A percentile compares a stretch with the other conserved stretches of the same genome.
phyloP scores from a whole-genome alignment of 768 basidiomycete species.

The Baorangia bicolor region DNA sequence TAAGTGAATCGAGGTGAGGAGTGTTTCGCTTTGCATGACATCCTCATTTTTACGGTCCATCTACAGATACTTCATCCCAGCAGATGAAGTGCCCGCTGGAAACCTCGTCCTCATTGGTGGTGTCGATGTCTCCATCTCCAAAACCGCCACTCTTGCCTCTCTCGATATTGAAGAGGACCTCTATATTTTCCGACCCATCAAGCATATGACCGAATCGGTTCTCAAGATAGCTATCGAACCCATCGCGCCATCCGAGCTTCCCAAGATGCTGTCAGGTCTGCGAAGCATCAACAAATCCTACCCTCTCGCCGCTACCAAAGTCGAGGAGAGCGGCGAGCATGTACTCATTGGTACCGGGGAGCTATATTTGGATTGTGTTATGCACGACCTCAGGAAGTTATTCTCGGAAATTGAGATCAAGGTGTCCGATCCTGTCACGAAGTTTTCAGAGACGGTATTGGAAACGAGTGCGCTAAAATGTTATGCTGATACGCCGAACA shows the following conservation, averaged over 20 bases:
- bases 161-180: constrained; percentile 79
- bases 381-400: constrained; percentile 90
- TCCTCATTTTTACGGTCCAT: constrained; percentile 1
- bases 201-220: constrained; percentile 95
- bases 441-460: constrained; percentile 96
- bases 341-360: constrained; percentile 97
- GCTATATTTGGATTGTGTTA: constrained; percentile 91
- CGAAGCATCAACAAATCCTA: constrained; percentile 98
- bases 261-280: constrained; percentile 97
- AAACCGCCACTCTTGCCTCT: constrained; percentile 86
- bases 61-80: constrained; percentile 82
- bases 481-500: constrained; percentile 99
- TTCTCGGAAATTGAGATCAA: constrained; percentile 99
- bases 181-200: constrained; percentile 93
- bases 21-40: background rate
- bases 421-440: constrained; percentile 97
- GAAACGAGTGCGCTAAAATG: constrained; percentile 98
- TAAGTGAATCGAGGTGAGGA: constrained; percentile 82
- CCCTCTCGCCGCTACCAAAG: constrained; percentile 90
- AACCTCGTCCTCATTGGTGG: constrained; percentile 93
- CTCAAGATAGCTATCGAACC: constrained; percentile 98
- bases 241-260: constrained; percentile 94
- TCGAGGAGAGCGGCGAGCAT: constrained; percentile 98
- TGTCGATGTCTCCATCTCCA: constrained; percentile 91
- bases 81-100: constrained; percentile 86